Base-by-base conservation (phyloP, 176 grass and related monocot species). In the Puccinellia tenuiflora region DNA sequence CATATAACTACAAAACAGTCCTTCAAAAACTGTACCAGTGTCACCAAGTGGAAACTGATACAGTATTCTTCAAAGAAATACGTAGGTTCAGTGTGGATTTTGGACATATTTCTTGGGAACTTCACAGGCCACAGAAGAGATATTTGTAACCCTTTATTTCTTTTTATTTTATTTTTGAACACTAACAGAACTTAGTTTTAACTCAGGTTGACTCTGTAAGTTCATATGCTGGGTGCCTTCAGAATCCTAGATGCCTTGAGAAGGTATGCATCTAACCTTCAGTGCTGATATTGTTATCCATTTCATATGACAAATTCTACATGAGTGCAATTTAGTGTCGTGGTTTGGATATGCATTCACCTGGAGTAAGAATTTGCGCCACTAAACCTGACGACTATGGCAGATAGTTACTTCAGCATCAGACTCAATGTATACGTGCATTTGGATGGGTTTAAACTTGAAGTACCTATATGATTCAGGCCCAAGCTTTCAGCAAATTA, bases 331-430 rank as follows among this genome's bases (percentile, higher is more conserved):
- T 60, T 71, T 29, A 51, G 54, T 39, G 31, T 79, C 73, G 54
- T 29, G 65, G 80, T 61, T 89, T 53, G 29, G 76, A 89, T 22
- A 77, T 51, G 30, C 42, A 37, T 45, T 57, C 62, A 18, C 33
- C 76, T 83, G 33, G 90, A 89, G 61, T 60, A 86, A 62, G 86
- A 75, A 56, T 93, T 86, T 61, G 64, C 26, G 17, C 33, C 60
- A 69, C 67, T 84, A 33, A 45, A 20, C 21, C 69, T 77, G 75
- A 7, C 21, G 3, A 8, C 13, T 4, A 62, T 15, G 15, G 0
- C 69, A 76, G 78, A 17, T 21, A 4, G 30, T 84, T 68, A 63
- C 31, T 68, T 86, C 33, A 40, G 85, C 85, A 79, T 82, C 78
- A 30, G 38, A 15, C n/a, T n/a, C 66, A 79, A 77, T 84, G 88